These are phyloP conservation scores for Xylaria sp. DNA, from an alignment of 2,329 filamentous ascomycete species.

Conservation along the genomic window DNA sequence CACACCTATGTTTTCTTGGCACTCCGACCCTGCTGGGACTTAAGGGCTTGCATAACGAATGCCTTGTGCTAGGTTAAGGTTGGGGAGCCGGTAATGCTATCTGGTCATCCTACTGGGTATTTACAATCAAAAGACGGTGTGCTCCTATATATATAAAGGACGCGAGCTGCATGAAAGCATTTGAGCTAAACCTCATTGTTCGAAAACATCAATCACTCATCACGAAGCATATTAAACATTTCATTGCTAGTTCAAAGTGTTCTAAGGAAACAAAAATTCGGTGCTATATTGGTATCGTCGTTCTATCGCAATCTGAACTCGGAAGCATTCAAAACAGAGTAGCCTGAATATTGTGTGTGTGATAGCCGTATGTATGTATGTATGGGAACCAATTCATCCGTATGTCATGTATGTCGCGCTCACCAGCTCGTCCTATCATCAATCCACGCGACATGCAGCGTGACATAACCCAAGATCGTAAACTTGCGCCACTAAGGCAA, in stretches of 20 bases:
- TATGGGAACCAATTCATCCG: slow-evolving; percentile 1
- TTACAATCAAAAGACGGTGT: neutral
- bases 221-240: neutral
- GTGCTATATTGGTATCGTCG: slow-evolving; percentile 47
- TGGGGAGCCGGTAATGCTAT: neutral
- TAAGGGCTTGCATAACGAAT: too few species aligned
- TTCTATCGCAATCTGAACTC: slow-evolving; percentile 45
- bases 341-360: slow-evolving; percentile 8
- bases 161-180: neutral
- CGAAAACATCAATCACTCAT: slow-evolving; percentile 7
- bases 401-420: neutral
- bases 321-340: slow-evolving; percentile 14
- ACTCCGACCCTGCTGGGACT: too few species aligned
- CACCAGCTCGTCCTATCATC: slow-evolving; percentile 13
- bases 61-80: neutral
- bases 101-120: neutral
- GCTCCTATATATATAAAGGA: neutral
- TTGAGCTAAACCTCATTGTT: neutral
- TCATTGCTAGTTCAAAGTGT: neutral
- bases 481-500: neutral
- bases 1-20: too few species aligned
- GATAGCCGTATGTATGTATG: too few species aligned
- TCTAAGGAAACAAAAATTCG: neutral
- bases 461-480: slow-evolving; percentile 11
- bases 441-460: slow-evolving; percentile 23